Evolutionary conservation across 139 green algal species (phyloP), one percentile per base, ranked within the genome.

Genomic region (Klebsormidium nitens): DNA sequence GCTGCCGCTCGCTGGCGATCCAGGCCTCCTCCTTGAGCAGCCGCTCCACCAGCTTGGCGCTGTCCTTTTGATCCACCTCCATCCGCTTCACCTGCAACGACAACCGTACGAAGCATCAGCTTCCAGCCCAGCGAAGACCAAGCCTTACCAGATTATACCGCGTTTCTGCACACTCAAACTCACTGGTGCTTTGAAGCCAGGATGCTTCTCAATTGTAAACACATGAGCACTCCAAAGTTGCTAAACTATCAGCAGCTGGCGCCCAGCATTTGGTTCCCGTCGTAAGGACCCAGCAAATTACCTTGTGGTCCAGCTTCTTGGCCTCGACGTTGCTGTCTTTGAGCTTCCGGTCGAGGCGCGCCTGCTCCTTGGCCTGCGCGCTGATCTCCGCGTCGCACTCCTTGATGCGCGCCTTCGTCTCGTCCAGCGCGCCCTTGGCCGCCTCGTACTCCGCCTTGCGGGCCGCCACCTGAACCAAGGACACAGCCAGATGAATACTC

Each of bases 371-470:
- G 1, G 23, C 56, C 11, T 89, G 78, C 3, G 65, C 69, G 14
- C 55, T 56, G 58, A 93, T 90, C 77, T 95, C 88, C 1, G 64
- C 48, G 67, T 97, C 91, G 67, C 89, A 95, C 72, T 91, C 83
- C 42, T 71, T 66, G 39, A 95, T 59, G 0, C 82, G 79, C 6
- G 69, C 77, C 4, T 79, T 71, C 19, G 61, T 65, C 3, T 78
- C 69, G 34, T 85, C 70, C 62, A 95, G 77, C 49, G 58, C 26
- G n/a, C 36, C 82, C 1, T 72, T 59, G 0, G 68, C 77, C 1
- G 48, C 64, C 32, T 86, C 83, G 55, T 87, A 80, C 35, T 72
- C 76, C 1, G 57, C 71, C 6, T n/a, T 50, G 26, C 6, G 39
- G 2, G 17, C 2, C 8, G 40, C 39, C 8, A 80, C 72, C 2